Evolutionary conservation across 2,329 filamentous ascomycete genomes (phyloP).

Genomic region (Trichoderma oligosporum): DNA sequence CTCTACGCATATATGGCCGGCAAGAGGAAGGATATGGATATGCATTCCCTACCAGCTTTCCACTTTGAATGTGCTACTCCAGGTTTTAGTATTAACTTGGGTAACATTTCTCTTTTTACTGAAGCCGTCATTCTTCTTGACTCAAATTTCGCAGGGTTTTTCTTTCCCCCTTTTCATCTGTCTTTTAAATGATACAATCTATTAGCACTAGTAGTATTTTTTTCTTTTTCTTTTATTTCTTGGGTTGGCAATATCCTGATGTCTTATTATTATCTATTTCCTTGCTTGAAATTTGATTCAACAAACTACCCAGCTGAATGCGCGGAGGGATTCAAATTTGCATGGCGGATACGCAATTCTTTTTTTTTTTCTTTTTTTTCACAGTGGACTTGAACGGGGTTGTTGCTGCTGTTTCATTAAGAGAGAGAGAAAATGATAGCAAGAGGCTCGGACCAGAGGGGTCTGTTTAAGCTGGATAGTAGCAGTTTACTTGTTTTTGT

Average conservation of each 20-base stretch:
- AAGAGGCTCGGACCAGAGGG: too few species aligned
- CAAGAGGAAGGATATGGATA: neutral
- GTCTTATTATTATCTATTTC: neutral
- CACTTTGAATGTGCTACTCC: neutral
- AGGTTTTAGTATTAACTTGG: neutral
- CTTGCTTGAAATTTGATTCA: neutral
- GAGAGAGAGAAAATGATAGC: too few species aligned
- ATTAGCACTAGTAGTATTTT: neutral
- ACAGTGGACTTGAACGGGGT: too few species aligned
- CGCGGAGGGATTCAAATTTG: neutral
- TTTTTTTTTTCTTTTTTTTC: too few species aligned
- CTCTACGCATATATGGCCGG: neutral
- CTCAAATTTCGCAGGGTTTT: neutral
- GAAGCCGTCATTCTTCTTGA: neutral
- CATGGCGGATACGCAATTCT: neutral
- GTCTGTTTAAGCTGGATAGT: too few species aligned
- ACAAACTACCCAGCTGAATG: neutral
- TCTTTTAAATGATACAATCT: neutral
- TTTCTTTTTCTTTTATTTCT: neutral
- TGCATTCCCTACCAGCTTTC: neutral
- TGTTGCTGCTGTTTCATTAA: too few species aligned
- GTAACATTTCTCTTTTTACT: neutral
- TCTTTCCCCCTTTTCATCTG: neutral
- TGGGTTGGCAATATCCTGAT: neutral
- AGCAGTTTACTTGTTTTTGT: too few species aligned